phyloP scores from a whole-genome alignment of 169 alveolate genomes.

The Blepharisma undulans region DNA sequence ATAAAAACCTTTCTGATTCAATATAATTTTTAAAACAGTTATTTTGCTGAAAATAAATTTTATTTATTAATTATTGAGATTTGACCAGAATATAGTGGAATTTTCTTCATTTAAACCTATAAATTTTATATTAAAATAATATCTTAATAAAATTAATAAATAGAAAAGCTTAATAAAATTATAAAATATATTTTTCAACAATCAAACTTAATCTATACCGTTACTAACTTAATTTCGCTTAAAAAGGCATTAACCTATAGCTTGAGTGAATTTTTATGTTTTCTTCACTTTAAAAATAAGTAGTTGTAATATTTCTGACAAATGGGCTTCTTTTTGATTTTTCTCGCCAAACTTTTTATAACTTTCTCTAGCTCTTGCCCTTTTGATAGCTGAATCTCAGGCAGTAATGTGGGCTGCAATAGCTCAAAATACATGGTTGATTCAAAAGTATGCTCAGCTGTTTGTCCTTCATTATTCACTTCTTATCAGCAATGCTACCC shows the following conservation, averaged over 20 bases:
- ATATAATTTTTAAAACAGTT: no score
- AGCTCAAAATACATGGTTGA: not conserved
- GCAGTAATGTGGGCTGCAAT: not conserved
- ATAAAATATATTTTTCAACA: no score
- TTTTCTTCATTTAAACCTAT: no score
- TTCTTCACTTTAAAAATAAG: not conserved
- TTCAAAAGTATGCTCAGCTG: not conserved
- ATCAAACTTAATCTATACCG: not conserved
- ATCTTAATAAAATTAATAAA: not conserved
- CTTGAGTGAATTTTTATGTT: not conserved
- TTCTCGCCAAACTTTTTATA: not conserved
- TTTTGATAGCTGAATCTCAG: not conserved
- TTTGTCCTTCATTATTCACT: not conserved
- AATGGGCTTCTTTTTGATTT: not conserved
- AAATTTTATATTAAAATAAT: no score
- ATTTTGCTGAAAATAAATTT: no score
- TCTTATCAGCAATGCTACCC: not conserved
- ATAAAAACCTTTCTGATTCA: no score
- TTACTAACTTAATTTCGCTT: not conserved
- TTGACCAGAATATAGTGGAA: no score
- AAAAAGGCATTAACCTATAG: not conserved
- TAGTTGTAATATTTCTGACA: not conserved
- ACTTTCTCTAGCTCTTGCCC: not conserved
- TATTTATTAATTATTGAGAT: no score
- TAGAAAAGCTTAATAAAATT: not conserved